Evolutionary conservation across 768 basidiomycete species (phyloP), one percentile per base, ranked within the genome.

Genomic region (Multifurca ochricompacta): DNA sequence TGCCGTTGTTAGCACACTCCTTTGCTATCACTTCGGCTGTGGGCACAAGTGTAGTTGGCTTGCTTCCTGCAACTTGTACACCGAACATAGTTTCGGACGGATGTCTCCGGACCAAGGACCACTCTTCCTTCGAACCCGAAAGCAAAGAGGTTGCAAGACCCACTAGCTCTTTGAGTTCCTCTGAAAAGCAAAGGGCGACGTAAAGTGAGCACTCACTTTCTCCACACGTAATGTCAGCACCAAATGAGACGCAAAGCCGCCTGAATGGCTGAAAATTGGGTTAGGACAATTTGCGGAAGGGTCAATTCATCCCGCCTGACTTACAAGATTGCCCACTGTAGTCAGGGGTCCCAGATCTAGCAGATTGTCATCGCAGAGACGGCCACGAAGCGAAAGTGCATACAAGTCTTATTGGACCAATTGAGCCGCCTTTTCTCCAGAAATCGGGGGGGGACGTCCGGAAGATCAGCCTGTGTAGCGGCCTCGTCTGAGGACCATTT

Each of bases 151-250:
- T 83, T 4, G 92, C 85, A n/a, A 99, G 78, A 4, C 91, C 93
- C 95, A 97, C 87, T 88, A 45, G n/a, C 31, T 45, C 42, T 19
- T 42, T 28, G 36, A 36, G 39, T 1, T 11, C 32, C 11, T 23
- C 16, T n/a, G 6, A 4, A 30, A 18, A 2, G 21, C 35, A 11
- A 11, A 23, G 21, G 2, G n/a, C 42, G 8, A n/a, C 18, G 7
- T 10, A 11, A 28, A 19, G n/a, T 13, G 6, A 14, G 8, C 6
- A 64, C 78, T 50, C 63, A 88, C 87, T 97, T 70, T 97, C 95
- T 23, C 92, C 91, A 59, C 91, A 93, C 3, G 93, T 95, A 62
- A 98, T 96, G 59, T 95, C 93, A 2, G 87, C 91, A 13, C 95
- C 95, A 54, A 87, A 82, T 23, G 79, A 73, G 8, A 88, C 83